These are phyloP conservation scores for Scutellaria galericulata DNA, from an alignment of 257 asterid species.

Conservation along the genomic window DNA sequence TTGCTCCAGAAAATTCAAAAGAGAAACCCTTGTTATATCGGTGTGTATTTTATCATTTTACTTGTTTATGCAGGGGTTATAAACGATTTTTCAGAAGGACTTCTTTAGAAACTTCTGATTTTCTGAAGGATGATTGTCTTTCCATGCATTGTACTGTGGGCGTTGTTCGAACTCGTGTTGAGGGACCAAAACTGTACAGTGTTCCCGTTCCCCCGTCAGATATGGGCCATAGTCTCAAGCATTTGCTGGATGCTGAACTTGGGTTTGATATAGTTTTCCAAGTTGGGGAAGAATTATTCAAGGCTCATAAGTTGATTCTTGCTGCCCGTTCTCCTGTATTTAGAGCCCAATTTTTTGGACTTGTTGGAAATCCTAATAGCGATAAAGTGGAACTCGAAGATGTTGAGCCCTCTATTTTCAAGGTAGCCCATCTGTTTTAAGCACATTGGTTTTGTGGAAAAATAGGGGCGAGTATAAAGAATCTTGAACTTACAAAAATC, in stretches of 20 bases:
- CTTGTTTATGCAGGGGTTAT: conserved; percentile 79
- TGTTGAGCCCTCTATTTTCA: conserved; percentile 83
- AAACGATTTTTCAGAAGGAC: conserved; percentile 83
- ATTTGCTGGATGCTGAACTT: conserved; percentile 68
- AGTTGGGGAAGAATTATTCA: conserved; percentile 79
- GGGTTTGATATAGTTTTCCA: conserved; percentile 75
- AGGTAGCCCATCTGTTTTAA: conserved; percentile 51
- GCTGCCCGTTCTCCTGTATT: conserved; percentile 98
- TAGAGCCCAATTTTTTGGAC: conserved; percentile 90
- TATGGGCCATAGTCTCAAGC: conserved; percentile 78
- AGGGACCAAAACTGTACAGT: conserved; percentile 67
- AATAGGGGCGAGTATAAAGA: background rate
- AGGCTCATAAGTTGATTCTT: conserved; percentile 87
- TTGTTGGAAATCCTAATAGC: conserved; percentile 70
- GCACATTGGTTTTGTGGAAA: conserved; percentile 18
- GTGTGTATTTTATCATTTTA: conserved; percentile 21
- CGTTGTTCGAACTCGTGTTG: conserved; percentile 90
- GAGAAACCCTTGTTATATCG: background rate
- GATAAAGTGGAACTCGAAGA: conserved; percentile 69
- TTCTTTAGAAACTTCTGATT: conserved; percentile 80
- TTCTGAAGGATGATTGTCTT: conserved; percentile 85
- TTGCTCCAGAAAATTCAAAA: background rate
- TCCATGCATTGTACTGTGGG: conserved; percentile 93
- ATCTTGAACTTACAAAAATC: conserved; percentile 2
- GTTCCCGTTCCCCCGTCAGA: conserved; percentile 78